Evolutionary conservation across 352 stramenopile species (phyloP), one percentile per base, ranked within the genome.

Genomic region (Thraustochytrium sp.): DNA sequence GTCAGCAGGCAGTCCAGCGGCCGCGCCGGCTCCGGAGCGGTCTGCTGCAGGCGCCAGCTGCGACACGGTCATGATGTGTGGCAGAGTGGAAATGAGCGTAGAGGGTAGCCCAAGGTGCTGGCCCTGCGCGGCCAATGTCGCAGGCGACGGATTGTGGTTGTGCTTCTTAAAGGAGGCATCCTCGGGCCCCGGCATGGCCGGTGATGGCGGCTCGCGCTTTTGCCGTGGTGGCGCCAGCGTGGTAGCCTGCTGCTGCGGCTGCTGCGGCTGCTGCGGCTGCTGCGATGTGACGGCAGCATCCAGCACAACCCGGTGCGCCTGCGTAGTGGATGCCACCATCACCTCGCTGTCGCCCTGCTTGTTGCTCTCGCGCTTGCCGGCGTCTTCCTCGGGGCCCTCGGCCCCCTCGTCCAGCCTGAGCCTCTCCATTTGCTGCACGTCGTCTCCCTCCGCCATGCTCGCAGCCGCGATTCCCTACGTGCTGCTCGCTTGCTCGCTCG

Each of bases 111-210:
- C 4, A 3, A 23, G 36, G 16, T 16, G 38, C 38, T n/a, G n/a
- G 23, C 4, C 18, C 23, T 54, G 3, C 18, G 62, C 37, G 38
- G 36, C 62, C 11, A 54, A 21, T 8, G 62, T 75, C 36, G 62
- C 62, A 18, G 62, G 62, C 26, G 62, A 75, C 8, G 62, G 62
- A 2, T 75, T 75, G 31, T 75, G 36, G 34, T 75, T 75, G 62
- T 54, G 62, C 62, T 75, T 75, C 40, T 75, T 75, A 37, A 37
- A 51, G 29, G 1, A 23, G 55, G 18, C 34, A 11, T 64, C 29
- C 11, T 53, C 40, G 4, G 16, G 13, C 31, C 11, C 11, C 36
- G 11, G 37, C 37, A 51, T 54, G 36, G 62, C 40, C 2, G 62
- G 62, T 11, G 37, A 54, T 31, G 62, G 62, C 31, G 62, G 37